Conservation (phyloP, 2,329 filamentous ascomycete genomes). For the Simplicillium aogashimaense region DNA sequence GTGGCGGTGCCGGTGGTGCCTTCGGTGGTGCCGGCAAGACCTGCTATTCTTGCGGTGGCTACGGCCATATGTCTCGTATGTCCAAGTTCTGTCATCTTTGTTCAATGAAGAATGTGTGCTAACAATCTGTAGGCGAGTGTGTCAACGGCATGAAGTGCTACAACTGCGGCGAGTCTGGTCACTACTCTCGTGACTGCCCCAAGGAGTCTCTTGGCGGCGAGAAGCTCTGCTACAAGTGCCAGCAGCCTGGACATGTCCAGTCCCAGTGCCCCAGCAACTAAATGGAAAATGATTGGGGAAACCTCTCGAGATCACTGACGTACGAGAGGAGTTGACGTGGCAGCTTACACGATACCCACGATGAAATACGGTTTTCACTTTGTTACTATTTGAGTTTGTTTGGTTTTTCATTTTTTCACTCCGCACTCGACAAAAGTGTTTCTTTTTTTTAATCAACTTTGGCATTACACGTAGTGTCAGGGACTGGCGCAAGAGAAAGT, state of each 20-base stretch:
- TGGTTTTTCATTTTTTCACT: slow-evolving; percentile 16
- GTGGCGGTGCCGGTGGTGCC: slow-evolving; percentile 37
- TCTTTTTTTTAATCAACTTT: neutral
- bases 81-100: slow-evolving; percentile 10
- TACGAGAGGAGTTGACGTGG: slow-evolving; percentile 25
- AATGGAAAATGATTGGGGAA: slow-evolving; percentile 13
- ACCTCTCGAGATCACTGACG: slow-evolving; percentile 11
- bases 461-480: too few species aligned
- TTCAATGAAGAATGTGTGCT: slow-evolving; percentile 6
- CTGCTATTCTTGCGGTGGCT: slow-evolving; percentile 97
- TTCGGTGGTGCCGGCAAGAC: slow-evolving; percentile 60
- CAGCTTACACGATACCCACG: slow-evolving; percentile 32
- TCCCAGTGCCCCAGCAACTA: slow-evolving; percentile 81
- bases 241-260: slow-evolving; percentile 80
- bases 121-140: slow-evolving; percentile 58
- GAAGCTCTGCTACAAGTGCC: slow-evolving; percentile 98
- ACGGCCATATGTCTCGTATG: slow-evolving; percentile 87
- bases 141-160: slow-evolving; percentile 99
- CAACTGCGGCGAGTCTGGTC: slow-evolving; percentile 92
- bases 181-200: slow-evolving; percentile 92
- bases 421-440: neutral
- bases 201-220: slow-evolving; percentile 79
- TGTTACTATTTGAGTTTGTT: slow-evolving; percentile 7
- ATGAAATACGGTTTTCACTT: slow-evolving; percentile 17
- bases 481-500: too few species aligned